Evolutionary conservation across 176 grass and related monocot genomes (phyloP).

Genomic region (Chrysopogon serrulatus): DNA sequence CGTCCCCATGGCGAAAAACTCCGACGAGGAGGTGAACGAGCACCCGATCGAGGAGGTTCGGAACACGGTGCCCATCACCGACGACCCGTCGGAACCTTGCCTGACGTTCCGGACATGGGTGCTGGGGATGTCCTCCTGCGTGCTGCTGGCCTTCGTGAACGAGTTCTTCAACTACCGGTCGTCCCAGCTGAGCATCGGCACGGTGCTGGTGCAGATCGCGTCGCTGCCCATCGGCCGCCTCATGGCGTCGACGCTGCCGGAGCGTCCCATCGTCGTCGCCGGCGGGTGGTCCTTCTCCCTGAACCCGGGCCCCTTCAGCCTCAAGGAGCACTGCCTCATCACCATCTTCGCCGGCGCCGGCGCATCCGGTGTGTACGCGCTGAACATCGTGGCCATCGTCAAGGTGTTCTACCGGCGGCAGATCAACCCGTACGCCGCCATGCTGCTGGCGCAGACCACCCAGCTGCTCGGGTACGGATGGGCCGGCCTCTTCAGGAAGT

Average conservation of each 20-base stretch:
- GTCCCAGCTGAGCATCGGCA: conserved; percentile 57
- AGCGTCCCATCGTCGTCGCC: not conserved
- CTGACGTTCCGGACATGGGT: conserved; percentile 79
- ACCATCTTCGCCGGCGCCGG: conserved; percentile 67
- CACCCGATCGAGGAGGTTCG: conserved; percentile 81
- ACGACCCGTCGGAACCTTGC: conserved; percentile 55
- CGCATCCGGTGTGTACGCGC: conserved; percentile 45
- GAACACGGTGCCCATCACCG: conserved; percentile 51
- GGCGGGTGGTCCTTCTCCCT: conserved; percentile 52
- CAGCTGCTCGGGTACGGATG: conserved; percentile 80
- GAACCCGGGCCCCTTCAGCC: conserved; percentile 67
- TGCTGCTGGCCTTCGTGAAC: conserved; percentile 67
- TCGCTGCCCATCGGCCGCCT: conserved; percentile 56
- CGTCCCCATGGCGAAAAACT: not conserved
- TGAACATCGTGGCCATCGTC: conserved; percentile 76
- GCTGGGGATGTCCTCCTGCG: conserved; percentile 51
- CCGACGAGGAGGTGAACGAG: conserved; percentile 58
- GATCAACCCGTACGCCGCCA: conserved; percentile 52
- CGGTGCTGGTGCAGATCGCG: conserved; percentile 59
- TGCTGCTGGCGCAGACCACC: conserved; percentile 40
- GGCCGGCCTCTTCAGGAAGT: conserved; percentile 73
- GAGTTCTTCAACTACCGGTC: conserved; percentile 84
- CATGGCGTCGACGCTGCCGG: conserved; percentile 48
- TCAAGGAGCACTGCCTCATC: conserved; percentile 74
- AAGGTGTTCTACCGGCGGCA: conserved; percentile 74